Evolutionary conservation across 805 yeast species (phyloP), one percentile per base, ranked within the genome.

Genomic region (Metschnikowia sp.): DNA sequence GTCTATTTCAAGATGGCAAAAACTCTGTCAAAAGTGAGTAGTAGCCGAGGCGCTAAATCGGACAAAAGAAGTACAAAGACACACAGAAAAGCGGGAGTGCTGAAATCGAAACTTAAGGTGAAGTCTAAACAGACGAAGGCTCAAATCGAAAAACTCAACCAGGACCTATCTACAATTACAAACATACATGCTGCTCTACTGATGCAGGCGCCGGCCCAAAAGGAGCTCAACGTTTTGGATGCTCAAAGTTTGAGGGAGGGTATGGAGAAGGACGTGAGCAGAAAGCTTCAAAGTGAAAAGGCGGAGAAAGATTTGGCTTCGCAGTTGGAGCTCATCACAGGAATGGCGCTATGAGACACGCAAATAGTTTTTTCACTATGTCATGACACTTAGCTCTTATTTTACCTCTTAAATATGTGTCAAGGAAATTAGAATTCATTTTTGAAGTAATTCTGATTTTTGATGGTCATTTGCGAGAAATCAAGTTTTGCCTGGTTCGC

Each of bases 281-380:
- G 54, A 8, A 56, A 59, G 40, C 59, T 57, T 28, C 50, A 56
- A 39, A 61, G 65, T 30, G 64, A 66, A 52, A 50, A 61, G 49
- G 66, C 70, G 4, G 74, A 74, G 48, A 56, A 59, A 35, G 81
- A 76, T 43, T 52, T 79, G 32, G 63, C 69, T 13, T 60, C 61
- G 40, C 83, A 79, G 58, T 53, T 79, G 49, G 81, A 78, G 47
- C 50, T 77, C 54, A 65, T 79, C 18, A 70, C 75, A 15, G 79
- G 72, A 4, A 69, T 78, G 62, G 73, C 45, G 30, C 26, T 50
- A 33, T 49, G 30, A 36, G 12, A 32, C 10, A 31, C 36, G 18
- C 18, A 2, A 15, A 15, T 22, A 3, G 7, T 22, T 22, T 4
- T 22, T 22, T 15, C 2, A 2, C 26, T 22, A 22, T 22, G 26